Percentiles rank a stretch among this genome's conserved stretches.
These are phyloP conservation scores for Neurospora sp. DNA, from an alignment of 495 filamentous ascomycete species.

Conservation along the genomic window DNA sequence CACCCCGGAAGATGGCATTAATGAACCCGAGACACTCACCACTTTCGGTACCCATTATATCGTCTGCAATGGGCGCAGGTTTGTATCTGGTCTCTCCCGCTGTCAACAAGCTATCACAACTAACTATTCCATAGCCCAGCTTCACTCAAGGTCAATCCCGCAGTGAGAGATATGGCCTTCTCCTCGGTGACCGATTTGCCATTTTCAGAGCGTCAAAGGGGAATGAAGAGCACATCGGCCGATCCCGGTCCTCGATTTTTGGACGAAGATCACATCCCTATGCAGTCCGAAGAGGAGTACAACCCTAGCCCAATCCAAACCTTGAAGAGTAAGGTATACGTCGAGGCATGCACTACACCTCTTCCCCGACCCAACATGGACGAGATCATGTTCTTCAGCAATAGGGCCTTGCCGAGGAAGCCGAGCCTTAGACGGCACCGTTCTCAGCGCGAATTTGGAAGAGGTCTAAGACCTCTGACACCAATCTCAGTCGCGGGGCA, in stretches of 20 bases:
- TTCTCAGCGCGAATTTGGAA: background rate
- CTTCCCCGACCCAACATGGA: slow-evolving; percentile 10
- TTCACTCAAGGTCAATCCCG: slow-evolving; percentile 13
- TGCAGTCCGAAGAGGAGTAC: slow-evolving; percentile 6
- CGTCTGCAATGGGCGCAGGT: slow-evolving; percentile 13
- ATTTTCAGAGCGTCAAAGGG: background rate
- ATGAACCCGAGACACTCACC: background rate
- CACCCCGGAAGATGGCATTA: background rate
- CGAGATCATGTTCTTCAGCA: slow-evolving; percentile 8
- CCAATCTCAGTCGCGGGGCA: slow-evolving; percentile 6
- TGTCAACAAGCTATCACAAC: background rate
- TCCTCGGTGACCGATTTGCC: background rate
- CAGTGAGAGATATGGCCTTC: background rate
- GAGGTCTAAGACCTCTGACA: background rate
- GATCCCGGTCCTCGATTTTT: background rate
- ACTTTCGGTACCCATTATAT: background rate
- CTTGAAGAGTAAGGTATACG: slow-evolving; percentile 1
- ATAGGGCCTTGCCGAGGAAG: background rate
- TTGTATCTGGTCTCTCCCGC: background rate
- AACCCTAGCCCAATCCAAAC: slow-evolving; percentile 5
- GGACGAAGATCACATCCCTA: background rate
- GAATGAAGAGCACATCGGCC: background rate
- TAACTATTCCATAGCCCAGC: slow-evolving; percentile 8
- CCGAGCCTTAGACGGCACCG: background rate
- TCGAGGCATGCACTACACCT: slow-evolving; percentile 7